A percentile compares a stretch with the other conserved stretches of the same genome.
Evolutionary conservation across 371 early-diverging fungal species (phyloP).

Genomic region (Mucor sp.): DNA sequence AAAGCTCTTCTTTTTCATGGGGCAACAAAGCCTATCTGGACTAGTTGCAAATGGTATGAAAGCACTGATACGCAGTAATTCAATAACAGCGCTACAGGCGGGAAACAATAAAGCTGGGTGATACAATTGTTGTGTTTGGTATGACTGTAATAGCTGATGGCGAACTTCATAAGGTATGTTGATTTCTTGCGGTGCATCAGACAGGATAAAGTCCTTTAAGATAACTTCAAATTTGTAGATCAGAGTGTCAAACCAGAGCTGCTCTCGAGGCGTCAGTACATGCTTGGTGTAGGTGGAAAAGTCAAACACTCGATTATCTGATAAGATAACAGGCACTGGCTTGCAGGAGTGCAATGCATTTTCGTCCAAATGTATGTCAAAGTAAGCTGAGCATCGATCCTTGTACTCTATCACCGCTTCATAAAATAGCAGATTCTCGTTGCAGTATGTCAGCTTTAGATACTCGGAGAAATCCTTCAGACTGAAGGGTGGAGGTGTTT

Average conservation of each 20-base stretch:
- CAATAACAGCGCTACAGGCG: constrained; percentile 36
- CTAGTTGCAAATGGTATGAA: constrained; percentile 46
- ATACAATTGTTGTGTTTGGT: constrained; percentile 27
- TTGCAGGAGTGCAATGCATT: neutral
- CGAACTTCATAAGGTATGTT: constrained; percentile 44
- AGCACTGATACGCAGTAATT: constrained; percentile 40
- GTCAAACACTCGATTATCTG: constrained; percentile 15
- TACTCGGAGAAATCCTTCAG: constrained; percentile 39
- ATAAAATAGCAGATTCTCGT: constrained; percentile 42
- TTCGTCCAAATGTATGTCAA: neutral
- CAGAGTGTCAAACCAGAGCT: constrained; percentile 26
- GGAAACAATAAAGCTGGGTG: constrained; percentile 39
- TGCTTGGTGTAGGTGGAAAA: constrained; percentile 7
- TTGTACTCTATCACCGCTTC: constrained; percentile 34
- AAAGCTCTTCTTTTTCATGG: neutral
- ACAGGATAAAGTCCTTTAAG: constrained; percentile 27
- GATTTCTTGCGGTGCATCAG: constrained; percentile 43
- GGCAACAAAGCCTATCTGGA: constrained; percentile 16
- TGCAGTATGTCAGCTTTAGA: constrained; percentile 36
- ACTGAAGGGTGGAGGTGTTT: constrained; percentile 31
- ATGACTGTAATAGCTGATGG: constrained; percentile 27
- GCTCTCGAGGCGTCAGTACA: constrained; percentile 23
- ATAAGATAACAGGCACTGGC: neutral
- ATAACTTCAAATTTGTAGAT: constrained; percentile 35
- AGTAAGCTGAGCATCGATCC: constrained; percentile 13